Evolutionary conservation across 2,329 filamentous ascomycete species (phyloP), one percentile per base, ranked within the genome.

Genomic region (Clarireedia hainanense): DNA sequence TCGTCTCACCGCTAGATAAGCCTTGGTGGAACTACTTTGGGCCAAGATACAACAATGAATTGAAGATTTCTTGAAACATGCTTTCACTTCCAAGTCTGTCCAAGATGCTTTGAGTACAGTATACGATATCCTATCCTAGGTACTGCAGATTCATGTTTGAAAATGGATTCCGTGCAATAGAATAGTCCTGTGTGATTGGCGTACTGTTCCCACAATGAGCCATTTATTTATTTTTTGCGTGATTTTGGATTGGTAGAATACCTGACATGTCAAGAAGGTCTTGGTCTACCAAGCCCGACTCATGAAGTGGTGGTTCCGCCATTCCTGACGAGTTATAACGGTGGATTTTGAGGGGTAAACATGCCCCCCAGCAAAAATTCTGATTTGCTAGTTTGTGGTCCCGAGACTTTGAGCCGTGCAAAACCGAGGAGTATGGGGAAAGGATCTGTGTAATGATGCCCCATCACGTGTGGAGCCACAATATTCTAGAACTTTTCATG

Each of bases 1-100:
- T 14, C 26, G n/a, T 9, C 40, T 50, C 52, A 55, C 52, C 52
- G 52, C 52, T 43, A 55, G 39, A 55, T 55, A 55, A 55, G 52
- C 47, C 50, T 50, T 43, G 52, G 52, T 50, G 52, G 45, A 42
- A 55, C 52, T 54, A 10, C 23, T 47, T 30, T 23, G 4, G 15
- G 17, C 17, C 17, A 24, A 43, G 23, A 43, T 12, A 43, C 40
- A 20, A 43, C 17, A 23, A 5, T 20, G n/a, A 43, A 43, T 10
- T 20, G 23, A 43, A 20, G 23, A 43, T 20, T 43, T 43, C 15
- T 20, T 43, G 40, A 43, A 43, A 43, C 40, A 43, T 43, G 40
- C 40, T 34, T 34, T 34, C 30, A 34, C 30, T 34, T 12, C 30
- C 30, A 34, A 34, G 30, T 34, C 30, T 34, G 10, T 12, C 30